Evolutionary conservation across 371 early-diverging fungal genomes (phyloP), one percentile per base, ranked within the genome.

Genomic region (Umbelopsis sp.): DNA sequence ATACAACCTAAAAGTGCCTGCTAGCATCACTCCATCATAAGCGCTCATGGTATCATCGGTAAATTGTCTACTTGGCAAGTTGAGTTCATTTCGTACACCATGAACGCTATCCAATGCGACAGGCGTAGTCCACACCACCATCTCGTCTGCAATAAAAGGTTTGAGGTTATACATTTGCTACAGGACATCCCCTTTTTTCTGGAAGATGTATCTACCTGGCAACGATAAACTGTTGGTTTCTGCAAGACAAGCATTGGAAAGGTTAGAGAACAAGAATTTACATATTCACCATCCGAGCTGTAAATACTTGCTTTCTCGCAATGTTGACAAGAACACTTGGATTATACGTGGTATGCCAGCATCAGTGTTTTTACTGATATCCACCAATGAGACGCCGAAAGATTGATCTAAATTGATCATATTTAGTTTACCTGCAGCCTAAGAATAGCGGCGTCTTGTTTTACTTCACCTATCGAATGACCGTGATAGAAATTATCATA

Each of bases 321-420:
- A 70, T 4, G 75, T 72, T 16, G 64, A 65, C 35, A 84, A 53
- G 32, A 74, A 18, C 71, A 79, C 80, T 29, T 81, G 75, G 0
- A 90, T 80, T 53, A 92, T 79, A 63, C 77, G 76, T 11, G 93
- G 92, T 7, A 89, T 81, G 50, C 77, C 76, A 69, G 82, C 84
- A 38, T 83, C 82, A 24, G 81, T 76, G 41, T 86, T 82, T 63
- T 84, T 77, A 32, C 85, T 85, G 46, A 90, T 82, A 62, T 89
- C 90, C 25, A 89, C 91, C 62, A 93, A 80, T n/a, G 89, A 76
- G 35, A 92, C 89, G 25, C 92, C 93, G 81, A 92, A 93, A 12
- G 87, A 81, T 80, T 93, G 93, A 74, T 90, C 91, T 84, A 65
- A 63, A 53, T 46, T 14, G 11, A 18, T 25, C 24, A 50, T 4